Base-by-base conservation (phyloP, 169 alveolate species). In the Toxoplasma gondii region DNA sequence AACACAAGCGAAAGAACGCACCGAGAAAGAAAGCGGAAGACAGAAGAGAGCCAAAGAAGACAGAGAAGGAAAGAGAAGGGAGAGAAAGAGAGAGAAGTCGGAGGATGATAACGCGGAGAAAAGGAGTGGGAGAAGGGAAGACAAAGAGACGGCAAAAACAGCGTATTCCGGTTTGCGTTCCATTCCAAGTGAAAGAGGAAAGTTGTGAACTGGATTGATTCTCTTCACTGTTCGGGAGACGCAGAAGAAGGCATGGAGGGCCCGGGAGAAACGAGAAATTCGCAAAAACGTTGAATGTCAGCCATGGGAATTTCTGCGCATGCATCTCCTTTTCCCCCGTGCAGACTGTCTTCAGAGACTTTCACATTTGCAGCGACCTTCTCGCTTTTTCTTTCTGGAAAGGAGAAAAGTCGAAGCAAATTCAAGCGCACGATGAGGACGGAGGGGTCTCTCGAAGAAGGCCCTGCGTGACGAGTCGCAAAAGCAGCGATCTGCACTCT, bases 401-500 rank as follows among this genome's bases (percentile, higher is more conserved):
- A 17, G 12, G 64, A 39, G 64, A 82, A 5, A 39, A 22, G 90
- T 41, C 44, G 86, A 1, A 78, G 86, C 27, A 82, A 36, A 27
- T 41, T 34, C 53, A 82, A 49, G 19, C 90, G 90, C 43, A 82
- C 64, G 9, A 39, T 67, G 38, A 17, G 90, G 38, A 43, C 90
- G 27, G 90, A 43, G 67, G 69, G 22, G 90, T 43, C 64, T 17
- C 38, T 29, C 43, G 38, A 41, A 36, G 90, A 12, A 31, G 90
- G 39, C 34, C 36, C 90, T 41, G 90, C 90, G 38, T 82, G 90
- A 7, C 90, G 90, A 24, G 69, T 38, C 38, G 90, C 90, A 24
- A 82, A 82, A 0, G 90, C 90, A 1, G 90, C 90, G 64, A 82
- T 49, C 90, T 82, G 90, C 53, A 43, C 90, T 12, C 90, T 82